Percentiles rank a stretch among this genome's conserved stretches.
Conservation (phyloP, 2,329 filamentous ascomycete species). For the Plectosphaerella plurivora region DNA sequence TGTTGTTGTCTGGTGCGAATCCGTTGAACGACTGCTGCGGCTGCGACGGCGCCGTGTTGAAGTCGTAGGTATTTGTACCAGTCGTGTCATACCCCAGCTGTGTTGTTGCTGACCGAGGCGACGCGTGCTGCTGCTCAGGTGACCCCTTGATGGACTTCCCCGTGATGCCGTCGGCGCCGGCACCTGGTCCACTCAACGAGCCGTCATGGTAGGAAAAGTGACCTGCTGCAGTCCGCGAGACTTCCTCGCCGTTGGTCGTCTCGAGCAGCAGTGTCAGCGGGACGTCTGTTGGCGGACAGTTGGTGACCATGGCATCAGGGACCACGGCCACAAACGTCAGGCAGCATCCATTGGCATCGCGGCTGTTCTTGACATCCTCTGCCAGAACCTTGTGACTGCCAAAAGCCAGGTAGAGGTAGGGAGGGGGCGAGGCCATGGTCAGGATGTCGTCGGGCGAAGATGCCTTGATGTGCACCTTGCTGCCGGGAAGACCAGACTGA, state of each 20-base stretch:
- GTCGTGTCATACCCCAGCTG: slow-evolving; percentile 25
- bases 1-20: slow-evolving; percentile 41
- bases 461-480: slow-evolving; percentile 69
- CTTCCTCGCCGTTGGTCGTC: slow-evolving; percentile 44
- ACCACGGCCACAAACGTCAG: slow-evolving; percentile 71
- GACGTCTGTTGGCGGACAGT: slow-evolving; percentile 44
- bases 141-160: slow-evolving; percentile 31
- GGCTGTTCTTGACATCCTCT: slow-evolving; percentile 57
- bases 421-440: slow-evolving; percentile 47
- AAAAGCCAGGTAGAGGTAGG: slow-evolving; percentile 66
- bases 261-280: slow-evolving; percentile 52
- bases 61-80: slow-evolving; percentile 52
- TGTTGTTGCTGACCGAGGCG: slow-evolving; percentile 19
- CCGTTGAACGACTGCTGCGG: slow-evolving; percentile 23
- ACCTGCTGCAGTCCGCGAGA: slow-evolving; percentile 43
- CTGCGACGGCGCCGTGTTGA: slow-evolving; percentile 44
- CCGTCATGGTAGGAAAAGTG: slow-evolving; percentile 40
- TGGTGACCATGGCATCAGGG: slow-evolving; percentile 54
- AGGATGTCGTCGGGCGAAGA: slow-evolving; percentile 70
- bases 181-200: slow-evolving; percentile 20
- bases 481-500: slow-evolving; percentile 61
- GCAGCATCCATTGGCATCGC: slow-evolving; percentile 56
- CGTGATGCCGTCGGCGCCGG: slow-evolving; percentile 34
- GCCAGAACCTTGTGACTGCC: slow-evolving; percentile 67
- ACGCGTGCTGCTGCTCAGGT: slow-evolving; percentile 38